Percentiles rank a stretch among this genome's conserved stretches.
phyloP scores from a whole-genome alignment of 2,329 filamentous ascomycete species.

The Pseudocercospora fijiensis region DNA sequence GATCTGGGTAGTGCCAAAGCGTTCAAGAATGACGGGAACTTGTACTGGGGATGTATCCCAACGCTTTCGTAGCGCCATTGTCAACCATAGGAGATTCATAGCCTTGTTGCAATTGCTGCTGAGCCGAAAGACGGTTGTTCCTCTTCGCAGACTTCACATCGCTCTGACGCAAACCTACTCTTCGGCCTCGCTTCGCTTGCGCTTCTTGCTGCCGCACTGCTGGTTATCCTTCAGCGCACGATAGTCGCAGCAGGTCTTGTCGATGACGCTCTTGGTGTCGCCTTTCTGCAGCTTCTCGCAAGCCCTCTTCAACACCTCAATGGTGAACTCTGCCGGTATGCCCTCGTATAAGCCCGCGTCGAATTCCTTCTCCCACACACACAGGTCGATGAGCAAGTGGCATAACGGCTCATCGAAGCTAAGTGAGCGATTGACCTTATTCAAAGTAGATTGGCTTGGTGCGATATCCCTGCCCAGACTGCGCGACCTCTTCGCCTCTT shows the following conservation, averaged over 20 bases:
- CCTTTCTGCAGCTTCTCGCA: not conserved
- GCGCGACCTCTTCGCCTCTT: not conserved
- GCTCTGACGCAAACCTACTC: not conserved
- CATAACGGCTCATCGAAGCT: not conserved
- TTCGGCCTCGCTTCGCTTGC: not conserved
- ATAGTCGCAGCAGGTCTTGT: not conserved
- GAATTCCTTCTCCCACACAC: not conserved
- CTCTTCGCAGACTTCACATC: not conserved
- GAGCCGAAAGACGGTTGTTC: not conserved
- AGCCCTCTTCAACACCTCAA: not conserved
- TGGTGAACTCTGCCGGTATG: not conserved
- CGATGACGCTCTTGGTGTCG: not conserved
- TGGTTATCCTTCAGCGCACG: not conserved
- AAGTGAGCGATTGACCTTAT: not conserved
- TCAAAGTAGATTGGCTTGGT: not conserved
- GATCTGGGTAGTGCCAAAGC: too few species aligned
- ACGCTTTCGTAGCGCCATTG: too few species aligned
- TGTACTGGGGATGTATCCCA: too few species aligned
- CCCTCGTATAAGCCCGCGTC: not conserved
- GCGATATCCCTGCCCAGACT: not conserved
- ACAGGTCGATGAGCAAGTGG: not conserved
- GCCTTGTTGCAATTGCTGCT: not conserved
- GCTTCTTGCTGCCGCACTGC: not conserved
- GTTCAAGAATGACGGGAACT: too few species aligned
- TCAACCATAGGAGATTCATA: too few species aligned